These are phyloP conservation scores for Phytophthora pluvialis DNA, from an alignment of 352 stramenopile species.

Conservation along the genomic window DNA sequence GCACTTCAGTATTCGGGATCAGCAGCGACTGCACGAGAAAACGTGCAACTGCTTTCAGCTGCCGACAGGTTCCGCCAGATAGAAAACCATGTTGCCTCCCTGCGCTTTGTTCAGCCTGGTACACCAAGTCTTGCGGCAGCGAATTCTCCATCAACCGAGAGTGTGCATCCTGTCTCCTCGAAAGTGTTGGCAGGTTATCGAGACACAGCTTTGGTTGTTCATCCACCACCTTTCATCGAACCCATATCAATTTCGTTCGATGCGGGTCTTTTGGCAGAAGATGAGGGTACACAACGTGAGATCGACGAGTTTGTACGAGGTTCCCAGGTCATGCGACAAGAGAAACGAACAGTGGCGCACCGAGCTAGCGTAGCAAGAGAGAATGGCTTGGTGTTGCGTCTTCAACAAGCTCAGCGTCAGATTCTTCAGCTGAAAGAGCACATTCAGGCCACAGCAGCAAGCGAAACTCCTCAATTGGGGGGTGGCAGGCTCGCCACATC, in stretches of 20 bases:
- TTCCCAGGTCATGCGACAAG: slow-evolving; percentile 44
- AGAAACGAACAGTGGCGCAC: slow-evolving; percentile 30
- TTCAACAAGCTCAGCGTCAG: slow-evolving; percentile 78
- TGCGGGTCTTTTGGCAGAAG: slow-evolving; percentile 35
- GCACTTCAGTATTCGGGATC: background rate
- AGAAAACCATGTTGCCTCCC: slow-evolving; percentile 40
- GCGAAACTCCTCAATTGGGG: background rate
- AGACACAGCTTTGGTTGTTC: background rate
- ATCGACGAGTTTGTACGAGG: slow-evolving; percentile 63
- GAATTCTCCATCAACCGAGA: slow-evolving; percentile 14
- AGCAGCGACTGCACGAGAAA: background rate
- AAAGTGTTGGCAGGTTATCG: slow-evolving; percentile 6
- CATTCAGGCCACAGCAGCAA: slow-evolving; percentile 44
- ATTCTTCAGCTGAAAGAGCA: slow-evolving; percentile 73
- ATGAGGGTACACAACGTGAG: slow-evolving; percentile 49
- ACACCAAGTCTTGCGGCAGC: slow-evolving; percentile 10
- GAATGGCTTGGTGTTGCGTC: slow-evolving; percentile 59
- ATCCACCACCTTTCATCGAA: slow-evolving; percentile 15
- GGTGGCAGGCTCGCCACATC: background rate
- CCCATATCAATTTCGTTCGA: slow-evolving; percentile 36
- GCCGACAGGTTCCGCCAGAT: slow-evolving; percentile 46
- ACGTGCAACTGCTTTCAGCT: slow-evolving; percentile 3
- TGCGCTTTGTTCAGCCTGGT: slow-evolving; percentile 35
- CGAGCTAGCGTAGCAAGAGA: slow-evolving; percentile 58
- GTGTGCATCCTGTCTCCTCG: slow-evolving; percentile 23